phyloP scores from a whole-genome alignment of 176 grass and related monocot species.

The Dendrocalamus sinicus region DNA sequence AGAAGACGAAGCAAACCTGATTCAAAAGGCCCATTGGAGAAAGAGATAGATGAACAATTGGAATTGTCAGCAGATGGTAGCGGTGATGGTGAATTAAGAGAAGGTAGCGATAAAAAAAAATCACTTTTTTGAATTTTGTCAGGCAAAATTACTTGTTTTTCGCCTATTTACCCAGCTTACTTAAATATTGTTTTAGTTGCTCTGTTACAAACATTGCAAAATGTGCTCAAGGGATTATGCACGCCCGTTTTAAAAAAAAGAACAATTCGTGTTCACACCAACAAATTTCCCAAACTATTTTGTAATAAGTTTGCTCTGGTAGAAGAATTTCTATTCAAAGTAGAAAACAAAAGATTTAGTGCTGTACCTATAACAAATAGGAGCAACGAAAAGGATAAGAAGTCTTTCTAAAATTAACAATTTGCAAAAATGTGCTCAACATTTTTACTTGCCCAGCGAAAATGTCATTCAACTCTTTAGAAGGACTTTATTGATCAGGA shows the following conservation, averaged over 20 bases:
- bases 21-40: conserved; percentile 65
- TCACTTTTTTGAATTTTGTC: background rate
- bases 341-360: conserved; percentile 17
- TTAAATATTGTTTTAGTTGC: conserved; percentile 23
- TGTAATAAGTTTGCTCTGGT: background rate
- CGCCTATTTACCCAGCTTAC: conserved; percentile 1
- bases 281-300: background rate
- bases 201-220: background rate
- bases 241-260: background rate
- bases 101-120: conserved; percentile 51
- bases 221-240: conserved; percentile 6
- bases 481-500: conserved; percentile 29
- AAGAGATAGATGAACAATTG: conserved; percentile 66
- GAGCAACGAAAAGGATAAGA: background rate
- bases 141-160: background rate
- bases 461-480: conserved; percentile 23
- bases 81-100: conserved; percentile 53
- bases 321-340: background rate
- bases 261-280: background rate
- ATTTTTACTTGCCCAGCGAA: background rate
- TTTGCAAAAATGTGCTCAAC: background rate
- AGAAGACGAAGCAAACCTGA: conserved; percentile 82
- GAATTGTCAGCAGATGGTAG: conserved; percentile 61
- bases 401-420: background rate
- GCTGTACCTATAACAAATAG: background rate